Conservation (phyloP, 2,329 filamentous ascomycete genomes). For the Sporothrix mexicana region DNA sequence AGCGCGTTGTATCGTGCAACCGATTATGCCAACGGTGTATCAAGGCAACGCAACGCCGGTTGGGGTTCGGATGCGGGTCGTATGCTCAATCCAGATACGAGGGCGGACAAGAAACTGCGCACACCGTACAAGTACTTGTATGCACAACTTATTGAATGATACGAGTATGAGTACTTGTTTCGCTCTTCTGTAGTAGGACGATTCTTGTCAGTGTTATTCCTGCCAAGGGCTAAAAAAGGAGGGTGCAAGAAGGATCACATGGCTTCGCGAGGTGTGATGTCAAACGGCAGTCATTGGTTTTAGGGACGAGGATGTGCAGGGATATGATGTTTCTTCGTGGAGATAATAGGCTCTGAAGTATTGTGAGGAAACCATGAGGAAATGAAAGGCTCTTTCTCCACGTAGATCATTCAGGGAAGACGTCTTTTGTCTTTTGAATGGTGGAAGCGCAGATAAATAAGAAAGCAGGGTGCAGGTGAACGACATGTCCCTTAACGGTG, state of each 20-base stretch:
- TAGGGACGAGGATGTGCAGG: neutral
- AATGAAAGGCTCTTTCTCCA: constrained; percentile 3
- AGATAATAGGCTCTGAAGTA: neutral
- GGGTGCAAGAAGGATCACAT: constrained; percentile 7
- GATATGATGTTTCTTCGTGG: neutral
- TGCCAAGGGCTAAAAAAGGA: constrained; percentile 3
- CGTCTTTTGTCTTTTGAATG: neutral
- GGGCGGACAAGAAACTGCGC: neutral
- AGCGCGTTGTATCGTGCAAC: neutral
- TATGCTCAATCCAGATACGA: constrained; percentile 2
- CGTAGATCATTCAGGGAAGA: constrained; percentile 1
- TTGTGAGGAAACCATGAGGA: neutral
- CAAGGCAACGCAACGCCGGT: neutral
- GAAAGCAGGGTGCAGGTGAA: neutral
- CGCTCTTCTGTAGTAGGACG: neutral
- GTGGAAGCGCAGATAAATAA: neutral
- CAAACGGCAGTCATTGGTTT: neutral
- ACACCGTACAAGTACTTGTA: neutral
- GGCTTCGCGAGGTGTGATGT: constrained; percentile 10
- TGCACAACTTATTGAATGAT: too few relatives aligned
- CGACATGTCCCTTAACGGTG: neutral
- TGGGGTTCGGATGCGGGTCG: neutral
- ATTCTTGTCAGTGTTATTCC: constrained; percentile 7
- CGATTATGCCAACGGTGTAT: neutral
- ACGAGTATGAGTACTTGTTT: neutral